phyloP scores from a whole-genome alignment of 331 rosid species.

The Pyrus hybrid region DNA sequence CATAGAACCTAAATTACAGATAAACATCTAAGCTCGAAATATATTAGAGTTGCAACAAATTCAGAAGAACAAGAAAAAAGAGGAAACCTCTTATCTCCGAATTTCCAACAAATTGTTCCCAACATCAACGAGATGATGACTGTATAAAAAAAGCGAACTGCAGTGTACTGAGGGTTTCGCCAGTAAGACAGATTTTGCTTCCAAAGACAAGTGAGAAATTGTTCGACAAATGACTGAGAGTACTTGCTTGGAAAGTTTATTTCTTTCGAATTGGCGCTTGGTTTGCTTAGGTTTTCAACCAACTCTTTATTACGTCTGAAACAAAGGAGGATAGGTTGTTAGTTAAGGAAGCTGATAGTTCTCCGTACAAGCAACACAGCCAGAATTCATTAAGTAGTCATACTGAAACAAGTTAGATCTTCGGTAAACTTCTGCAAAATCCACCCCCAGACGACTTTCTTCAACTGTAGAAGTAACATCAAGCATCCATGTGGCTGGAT shows the following conservation, averaged over 20 bases:
- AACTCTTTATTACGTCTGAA: slow-evolving; percentile 66
- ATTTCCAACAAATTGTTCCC: slow-evolving; percentile 97
- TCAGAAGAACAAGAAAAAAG: background rate
- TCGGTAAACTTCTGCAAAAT: slow-evolving; percentile 90
- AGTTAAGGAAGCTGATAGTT: slow-evolving; percentile 8
- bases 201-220: slow-evolving; percentile 94
- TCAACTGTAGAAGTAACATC: slow-evolving; percentile 82
- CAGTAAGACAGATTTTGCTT: slow-evolving; percentile 96
- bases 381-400: slow-evolving; percentile 14
- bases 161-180: slow-evolving; percentile 97
- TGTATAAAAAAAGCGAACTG: slow-evolving; percentile 94
- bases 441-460: slow-evolving; percentile 80
- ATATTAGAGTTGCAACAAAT: background rate
- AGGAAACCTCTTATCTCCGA: slow-evolving; percentile 77
- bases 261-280: slow-evolving; percentile 58
- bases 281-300: slow-evolving; percentile 83
- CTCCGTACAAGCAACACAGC: background rate
- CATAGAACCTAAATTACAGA: background rate
- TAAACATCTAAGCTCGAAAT: background rate
- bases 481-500: slow-evolving; percentile 98
- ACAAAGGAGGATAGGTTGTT: slow-evolving; percentile 16
- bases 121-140: slow-evolving; percentile 90
- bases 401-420: slow-evolving; percentile 78
- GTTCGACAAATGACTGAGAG: slow-evolving; percentile 70
- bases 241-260: slow-evolving; percentile 78